Evolutionary conservation across 2,329 filamentous ascomycete species (phyloP).

Genomic region (Basipetospora sp.): DNA sequence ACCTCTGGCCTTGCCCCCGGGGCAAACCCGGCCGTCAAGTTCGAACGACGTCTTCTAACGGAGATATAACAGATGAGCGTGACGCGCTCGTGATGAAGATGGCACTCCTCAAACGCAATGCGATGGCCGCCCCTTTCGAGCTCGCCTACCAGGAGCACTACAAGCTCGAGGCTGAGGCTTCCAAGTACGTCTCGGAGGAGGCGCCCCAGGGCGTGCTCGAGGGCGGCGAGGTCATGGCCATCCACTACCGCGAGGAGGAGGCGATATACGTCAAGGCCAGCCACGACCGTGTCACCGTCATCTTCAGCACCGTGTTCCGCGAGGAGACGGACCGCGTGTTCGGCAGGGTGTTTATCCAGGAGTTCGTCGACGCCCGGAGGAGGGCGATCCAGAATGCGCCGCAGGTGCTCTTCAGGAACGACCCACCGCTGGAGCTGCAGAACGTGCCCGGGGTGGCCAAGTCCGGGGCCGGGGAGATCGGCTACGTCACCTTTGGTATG

Average conservation of each 20-base stretch:
- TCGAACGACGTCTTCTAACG: too few relatives aligned
- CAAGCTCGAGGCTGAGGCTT: constrained; percentile 70
- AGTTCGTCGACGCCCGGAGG: constrained; percentile 91
- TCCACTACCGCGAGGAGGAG: constrained; percentile 97
- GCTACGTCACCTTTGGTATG: constrained; percentile 93
- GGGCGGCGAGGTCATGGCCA: constrained; percentile 83
- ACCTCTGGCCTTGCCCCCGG: too few relatives aligned
- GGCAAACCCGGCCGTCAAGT: too few relatives aligned
- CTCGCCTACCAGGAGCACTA: constrained; percentile 90
- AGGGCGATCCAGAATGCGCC: constrained; percentile 96
- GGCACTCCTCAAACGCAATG: constrained; percentile 88
- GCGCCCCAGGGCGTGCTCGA: constrained; percentile 82
- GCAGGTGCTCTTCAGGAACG: constrained; percentile 90
- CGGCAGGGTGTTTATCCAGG: constrained; percentile 94
- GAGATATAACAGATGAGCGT: constrained; percentile 53
- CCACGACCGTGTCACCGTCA: constrained; percentile 93
- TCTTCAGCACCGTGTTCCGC: constrained; percentile 94
- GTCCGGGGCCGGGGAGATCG: constrained; percentile 68
- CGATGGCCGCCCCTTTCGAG: constrained; percentile 97
- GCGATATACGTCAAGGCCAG: constrained; percentile 97
- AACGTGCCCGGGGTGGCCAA: constrained; percentile 68
- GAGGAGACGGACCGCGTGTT: constrained; percentile 97
- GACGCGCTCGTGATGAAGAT: constrained; percentile 79
- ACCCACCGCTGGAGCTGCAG: constrained; percentile 82
- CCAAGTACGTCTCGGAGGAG: constrained; percentile 83